These are phyloP conservation scores for Colletotrichum liriopes DNA, from an alignment of 2,329 filamentous ascomycete genomes.

Conservation along the genomic window DNA sequence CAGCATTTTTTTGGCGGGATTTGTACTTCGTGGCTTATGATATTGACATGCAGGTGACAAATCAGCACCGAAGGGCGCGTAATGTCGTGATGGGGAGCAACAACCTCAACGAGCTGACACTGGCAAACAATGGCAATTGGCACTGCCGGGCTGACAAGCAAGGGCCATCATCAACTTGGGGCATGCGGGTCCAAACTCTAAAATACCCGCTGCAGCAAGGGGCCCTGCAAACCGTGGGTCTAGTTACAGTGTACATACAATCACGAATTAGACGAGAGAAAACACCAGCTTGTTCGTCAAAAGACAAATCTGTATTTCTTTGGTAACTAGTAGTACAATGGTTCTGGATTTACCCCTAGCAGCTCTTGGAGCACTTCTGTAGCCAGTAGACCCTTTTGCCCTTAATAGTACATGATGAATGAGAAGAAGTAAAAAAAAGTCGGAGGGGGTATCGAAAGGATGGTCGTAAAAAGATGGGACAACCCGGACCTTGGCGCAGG, in stretches of 20 bases:
- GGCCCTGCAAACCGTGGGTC: constrained; percentile 1
- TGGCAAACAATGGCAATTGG: background rate
- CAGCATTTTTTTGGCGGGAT: background rate
- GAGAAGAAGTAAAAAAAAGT: constrained; percentile 31
- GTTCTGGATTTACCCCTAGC: constrained; percentile 1
- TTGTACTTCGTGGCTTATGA: background rate
- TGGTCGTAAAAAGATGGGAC: constrained; percentile 25
- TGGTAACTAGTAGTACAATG: constrained; percentile 8
- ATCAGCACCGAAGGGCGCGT: constrained; percentile 33
- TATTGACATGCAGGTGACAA: constrained; percentile 34
- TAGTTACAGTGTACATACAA: background rate
- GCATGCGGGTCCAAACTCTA: constrained; percentile 17
- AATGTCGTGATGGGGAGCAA: constrained; percentile 4
- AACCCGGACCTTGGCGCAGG: constrained; percentile 12
- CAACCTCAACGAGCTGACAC: background rate
- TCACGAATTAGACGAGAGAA: background rate
- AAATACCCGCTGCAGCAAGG: constrained; percentile 3
- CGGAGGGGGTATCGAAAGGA: constrained; percentile 42
- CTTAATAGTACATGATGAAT: constrained; percentile 38
- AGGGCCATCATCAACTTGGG: background rate
- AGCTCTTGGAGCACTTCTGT: constrained; percentile 8
- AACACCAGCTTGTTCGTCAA: background rate
- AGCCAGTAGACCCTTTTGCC: constrained; percentile 11
- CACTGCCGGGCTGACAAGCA: background rate
- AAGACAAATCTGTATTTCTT: background rate